phyloP scores from a whole-genome alignment of 73 alveolate species.

The Paraurostyla sp. region DNA sequence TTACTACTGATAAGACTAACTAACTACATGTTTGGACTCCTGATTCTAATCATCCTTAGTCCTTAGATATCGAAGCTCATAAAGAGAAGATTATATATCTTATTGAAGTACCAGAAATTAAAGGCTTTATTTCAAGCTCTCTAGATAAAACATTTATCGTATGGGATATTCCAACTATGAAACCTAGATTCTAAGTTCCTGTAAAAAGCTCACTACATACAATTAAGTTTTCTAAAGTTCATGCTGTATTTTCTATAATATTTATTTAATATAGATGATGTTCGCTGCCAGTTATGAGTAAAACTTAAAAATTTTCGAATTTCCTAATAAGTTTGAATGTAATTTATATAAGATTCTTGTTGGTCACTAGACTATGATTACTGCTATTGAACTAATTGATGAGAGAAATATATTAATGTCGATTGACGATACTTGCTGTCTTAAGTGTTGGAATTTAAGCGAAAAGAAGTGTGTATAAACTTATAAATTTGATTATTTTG shows the following conservation, averaged over 20 bases:
- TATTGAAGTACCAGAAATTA: background rate
- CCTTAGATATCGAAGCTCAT: constrained; percentile 10
- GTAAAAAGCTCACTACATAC: constrained; percentile 31
- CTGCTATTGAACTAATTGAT: constrained; percentile 24
- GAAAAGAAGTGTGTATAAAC: constrained; percentile 29
- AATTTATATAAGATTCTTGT: background rate
- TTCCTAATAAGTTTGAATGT: constrained; percentile 27
- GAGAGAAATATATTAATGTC: constrained; percentile 31
- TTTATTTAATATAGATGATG: constrained; percentile 24
- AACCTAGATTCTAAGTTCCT: background rate
- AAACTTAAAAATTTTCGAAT: constrained; percentile 6
- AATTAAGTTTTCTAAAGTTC: background rate
- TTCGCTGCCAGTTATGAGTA: constrained; percentile 39
- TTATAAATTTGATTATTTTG: constrained; percentile 19
- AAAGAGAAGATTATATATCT: constrained; percentile 11
- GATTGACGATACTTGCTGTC: constrained; percentile 16
- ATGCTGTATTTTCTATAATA: background rate
- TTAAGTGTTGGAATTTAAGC: constrained; percentile 4
- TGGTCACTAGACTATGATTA: constrained; percentile 16
- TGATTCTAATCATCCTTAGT: background rate
- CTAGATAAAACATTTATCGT: constrained; percentile 33
- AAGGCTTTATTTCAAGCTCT: constrained; percentile 33
- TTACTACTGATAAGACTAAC: constrained; percentile 35
- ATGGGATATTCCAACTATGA: background rate
- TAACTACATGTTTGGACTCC: constrained; percentile 30